Conservation (phyloP, 2,329 filamentous ascomycete genomes). For the Pseudogymnoascus sp. region DNA sequence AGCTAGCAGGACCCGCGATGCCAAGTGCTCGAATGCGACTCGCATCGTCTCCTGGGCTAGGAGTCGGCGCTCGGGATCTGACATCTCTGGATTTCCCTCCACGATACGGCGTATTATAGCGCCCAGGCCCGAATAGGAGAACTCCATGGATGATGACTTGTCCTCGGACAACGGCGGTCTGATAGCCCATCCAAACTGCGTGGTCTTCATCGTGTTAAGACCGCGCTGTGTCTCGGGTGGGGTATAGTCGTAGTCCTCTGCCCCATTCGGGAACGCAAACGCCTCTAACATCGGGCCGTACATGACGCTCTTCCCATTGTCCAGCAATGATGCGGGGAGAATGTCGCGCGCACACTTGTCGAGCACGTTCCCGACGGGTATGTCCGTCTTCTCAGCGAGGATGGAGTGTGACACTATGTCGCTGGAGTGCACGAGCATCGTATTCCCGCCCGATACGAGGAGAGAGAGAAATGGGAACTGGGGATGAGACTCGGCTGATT, state of each 20-base stretch:
- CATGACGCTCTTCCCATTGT: slow-evolving; percentile 53
- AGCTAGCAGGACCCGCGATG: slow-evolving; percentile 62
- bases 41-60: slow-evolving; percentile 70
- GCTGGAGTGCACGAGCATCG: slow-evolving; percentile 69
- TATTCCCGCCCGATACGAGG: slow-evolving; percentile 87
- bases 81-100: slow-evolving; percentile 35
- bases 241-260: slow-evolving; percentile 31
- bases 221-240: slow-evolving; percentile 51
- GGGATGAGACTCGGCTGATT: slow-evolving; percentile 30
- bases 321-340: slow-evolving; percentile 52
- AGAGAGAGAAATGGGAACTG: slow-evolving; percentile 79
- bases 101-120: slow-evolving; percentile 54
- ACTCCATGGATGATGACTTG: slow-evolving; percentile 43
- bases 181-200: slow-evolving; percentile 57
- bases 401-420: slow-evolving; percentile 61
- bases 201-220: slow-evolving; percentile 33
- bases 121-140: slow-evolving; percentile 66
- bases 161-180: slow-evolving; percentile 54
- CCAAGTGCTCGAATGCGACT: slow-evolving; percentile 79
- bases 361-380: slow-evolving; percentile 81
- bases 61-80: slow-evolving; percentile 50
- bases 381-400: slow-evolving; percentile 64
- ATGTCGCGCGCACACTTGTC: slow-evolving; percentile 79
- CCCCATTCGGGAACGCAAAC: slow-evolving; percentile 59
- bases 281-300: slow-evolving; percentile 72